phyloP scores from a whole-genome alignment of 2,329 filamentous ascomycete species.

The Colletotrichum cereale region DNA sequence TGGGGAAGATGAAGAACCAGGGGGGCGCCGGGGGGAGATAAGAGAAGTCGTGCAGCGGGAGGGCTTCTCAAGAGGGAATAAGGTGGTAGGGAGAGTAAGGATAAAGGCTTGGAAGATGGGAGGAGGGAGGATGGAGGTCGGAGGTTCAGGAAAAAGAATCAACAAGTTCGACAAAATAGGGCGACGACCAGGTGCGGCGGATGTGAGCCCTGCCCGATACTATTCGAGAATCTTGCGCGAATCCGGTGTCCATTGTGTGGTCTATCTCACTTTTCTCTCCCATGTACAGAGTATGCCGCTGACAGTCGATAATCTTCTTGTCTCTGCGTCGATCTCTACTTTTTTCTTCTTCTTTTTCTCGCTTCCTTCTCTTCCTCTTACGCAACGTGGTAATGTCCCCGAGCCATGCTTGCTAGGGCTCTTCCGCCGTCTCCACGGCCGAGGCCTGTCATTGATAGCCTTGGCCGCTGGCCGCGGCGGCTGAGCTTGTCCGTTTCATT shows the following conservation, averaged over 20 bases:
- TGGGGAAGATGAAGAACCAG: not conserved
- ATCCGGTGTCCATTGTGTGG: too few relatives aligned
- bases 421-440: conserved; percentile 14
- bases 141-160: not conserved
- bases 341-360: too few relatives aligned
- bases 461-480: not conserved
- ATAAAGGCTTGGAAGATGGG: not conserved
- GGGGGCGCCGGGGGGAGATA: not conserved
- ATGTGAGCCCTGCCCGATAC: conserved; percentile 9
- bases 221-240: too few relatives aligned
- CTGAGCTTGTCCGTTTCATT: not conserved
- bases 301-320: not conserved
- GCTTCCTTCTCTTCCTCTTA: not conserved
- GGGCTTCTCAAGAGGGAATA: conserved; percentile 1
- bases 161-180: conserved; percentile 2
- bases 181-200: not conserved
- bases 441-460: conserved; percentile 5
- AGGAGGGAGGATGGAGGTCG: not conserved
- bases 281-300: not conserved
- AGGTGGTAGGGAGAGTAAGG: not conserved
- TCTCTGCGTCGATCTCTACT: not conserved
- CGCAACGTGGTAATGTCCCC: conserved; percentile 18
- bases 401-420: conserved; percentile 5
- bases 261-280: not conserved
- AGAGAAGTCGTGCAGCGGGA: conserved; percentile 12